phyloP scores from a whole-genome alignment of 2,329 filamentous ascomycete genomes.

The Fusarium scirpi region DNA sequence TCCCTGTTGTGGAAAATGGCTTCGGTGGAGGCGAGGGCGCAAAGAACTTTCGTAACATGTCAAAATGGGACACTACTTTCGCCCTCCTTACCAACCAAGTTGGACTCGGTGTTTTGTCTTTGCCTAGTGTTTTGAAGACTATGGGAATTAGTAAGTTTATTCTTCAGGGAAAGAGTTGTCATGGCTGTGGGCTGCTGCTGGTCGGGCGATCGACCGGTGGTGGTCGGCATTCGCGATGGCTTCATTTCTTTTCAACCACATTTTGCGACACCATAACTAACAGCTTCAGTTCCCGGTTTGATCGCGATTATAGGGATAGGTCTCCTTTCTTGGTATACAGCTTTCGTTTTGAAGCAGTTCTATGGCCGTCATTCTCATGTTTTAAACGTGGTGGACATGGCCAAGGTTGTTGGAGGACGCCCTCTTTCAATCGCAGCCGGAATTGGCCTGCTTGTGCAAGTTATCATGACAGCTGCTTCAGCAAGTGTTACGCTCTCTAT shows the following conservation, averaged over 20 bases:
- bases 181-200: too few relatives aligned
- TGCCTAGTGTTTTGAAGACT: conserved; percentile 76
- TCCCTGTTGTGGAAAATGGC: conserved; percentile 44
- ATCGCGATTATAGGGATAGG: conserved; percentile 74
- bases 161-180: not conserved
- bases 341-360: conserved; percentile 70
- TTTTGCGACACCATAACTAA: not conserved
- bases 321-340: conserved; percentile 72
- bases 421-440: conserved; percentile 51
- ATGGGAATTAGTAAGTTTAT: conserved; percentile 65
- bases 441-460: conserved; percentile 77
- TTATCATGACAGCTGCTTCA: conserved; percentile 76
- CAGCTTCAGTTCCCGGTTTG: conserved; percentile 65
- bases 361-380: conserved; percentile 76
- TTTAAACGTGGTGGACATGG: conserved; percentile 78
- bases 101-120: conserved; percentile 68
- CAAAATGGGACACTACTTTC: conserved; percentile 51
- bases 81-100: conserved; percentile 53
- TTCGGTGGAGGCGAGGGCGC: conserved; percentile 48
- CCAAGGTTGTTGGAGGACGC: conserved; percentile 61
- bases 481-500: conserved; percentile 75
- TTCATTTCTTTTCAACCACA: not conserved
- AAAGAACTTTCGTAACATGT: conserved; percentile 52
- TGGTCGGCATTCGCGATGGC: not conserved
- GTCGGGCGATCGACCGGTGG: not conserved